Evolutionary conservation across 257 asterid genomes (phyloP).

Genomic region (Fraxinus cuspidata): DNA sequence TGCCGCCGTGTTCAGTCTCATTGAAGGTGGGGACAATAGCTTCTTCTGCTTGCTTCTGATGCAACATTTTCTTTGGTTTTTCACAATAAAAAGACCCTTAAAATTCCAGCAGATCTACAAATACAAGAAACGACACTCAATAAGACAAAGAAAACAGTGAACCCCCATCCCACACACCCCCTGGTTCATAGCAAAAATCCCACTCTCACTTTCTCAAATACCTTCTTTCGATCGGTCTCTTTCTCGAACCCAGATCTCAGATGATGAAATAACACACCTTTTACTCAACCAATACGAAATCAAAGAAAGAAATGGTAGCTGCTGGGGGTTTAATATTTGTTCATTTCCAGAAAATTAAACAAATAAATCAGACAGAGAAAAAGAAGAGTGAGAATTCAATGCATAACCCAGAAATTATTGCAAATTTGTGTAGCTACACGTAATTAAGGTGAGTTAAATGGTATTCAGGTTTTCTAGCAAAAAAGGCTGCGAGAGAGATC

Average conservation of each 20-base stretch:
- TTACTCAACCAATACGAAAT: background rate
- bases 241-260: conserved; percentile 20
- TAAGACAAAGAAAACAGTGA: conserved; percentile 29
- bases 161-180: background rate
- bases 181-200: conserved; percentile 36
- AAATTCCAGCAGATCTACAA: conserved; percentile 22
- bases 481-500: conserved; percentile 32
- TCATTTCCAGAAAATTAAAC: background rate
- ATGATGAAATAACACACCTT: background rate
- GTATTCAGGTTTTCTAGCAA: conserved; percentile 11
- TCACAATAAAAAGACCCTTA: background rate
- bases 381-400: conserved; percentile 19
- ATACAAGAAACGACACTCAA: conserved; percentile 20
- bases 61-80: conserved; percentile 44
- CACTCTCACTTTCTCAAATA: background rate
- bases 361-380: background rate
- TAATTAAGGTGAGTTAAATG: conserved; percentile 12
- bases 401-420: conserved; percentile 22
- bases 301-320: background rate
- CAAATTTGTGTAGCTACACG: background rate
- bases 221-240: conserved; percentile 9
- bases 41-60: conserved; percentile 71
- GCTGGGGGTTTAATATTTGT: background rate
- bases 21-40: conserved; percentile 54
- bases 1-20: conserved; percentile 42